Base-by-base conservation (phyloP, 805 yeast genomes). In the Candida endomychidarum region DNA sequence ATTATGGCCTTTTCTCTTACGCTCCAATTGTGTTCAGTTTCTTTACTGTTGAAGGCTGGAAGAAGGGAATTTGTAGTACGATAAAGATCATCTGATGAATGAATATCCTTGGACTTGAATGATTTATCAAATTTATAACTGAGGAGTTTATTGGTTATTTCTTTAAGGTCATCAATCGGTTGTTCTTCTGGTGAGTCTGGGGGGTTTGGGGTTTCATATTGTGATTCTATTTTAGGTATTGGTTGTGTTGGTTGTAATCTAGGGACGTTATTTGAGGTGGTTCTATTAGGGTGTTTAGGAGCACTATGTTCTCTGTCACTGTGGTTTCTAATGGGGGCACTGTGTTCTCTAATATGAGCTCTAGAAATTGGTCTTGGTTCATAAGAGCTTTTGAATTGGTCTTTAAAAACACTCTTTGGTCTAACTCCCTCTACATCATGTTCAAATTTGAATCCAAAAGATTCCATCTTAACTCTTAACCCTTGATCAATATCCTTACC, bases 11-110 rank as follows among this genome's bases (percentile, higher is more conserved):
- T 72, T 51, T 90, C 96, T 53, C 99, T 72, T 0, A 53, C 50
- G 16, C 68, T 61, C 99, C 99, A 93, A 56, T 93, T 93, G 43
- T 74, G 73, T 54, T 93, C 99, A 0, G 95, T 84, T 58, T 93
- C 99, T 52, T 83, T 70, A 4, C 83, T 84, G 7, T 70, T 75
- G 51, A 91, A 89, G 10, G 51, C 48, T 1, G 64, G 60, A 7
- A 34, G 19, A 9, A 43, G 19, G 17, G 28, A 17, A 16, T 50
- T 40, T 4, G 59, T 20, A 3, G 46, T 38, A 11, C 40, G 43
- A 23, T 46, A 34, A 11, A 69, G 38, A 3, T 47, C 45, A 15
- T 56, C 54, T 3, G 46, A 34, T 50, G 25, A 54, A 9, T 56
- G 56, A 27, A 69, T 49, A 34, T 64, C 48, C 5, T 61, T 45